phyloP scores from a whole-genome alignment of 164 flowering plant species.

The Chloranthus sessilifolius region DNA sequence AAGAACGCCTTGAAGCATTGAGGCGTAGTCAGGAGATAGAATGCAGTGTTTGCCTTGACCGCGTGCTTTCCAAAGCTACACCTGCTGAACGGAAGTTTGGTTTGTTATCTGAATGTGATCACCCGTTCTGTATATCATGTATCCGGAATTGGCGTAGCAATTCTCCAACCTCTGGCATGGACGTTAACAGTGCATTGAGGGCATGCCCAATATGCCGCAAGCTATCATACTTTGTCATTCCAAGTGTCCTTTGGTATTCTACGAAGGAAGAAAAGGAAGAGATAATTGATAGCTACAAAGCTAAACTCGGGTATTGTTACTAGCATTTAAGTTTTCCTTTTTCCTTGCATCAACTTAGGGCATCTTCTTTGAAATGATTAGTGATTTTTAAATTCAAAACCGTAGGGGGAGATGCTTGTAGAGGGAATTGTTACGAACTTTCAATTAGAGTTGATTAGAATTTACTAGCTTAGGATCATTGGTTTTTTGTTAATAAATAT shows the following conservation, averaged over 20 bases:
- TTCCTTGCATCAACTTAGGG: background rate
- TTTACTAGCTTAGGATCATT: too few relatives aligned
- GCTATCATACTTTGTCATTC: conserved; percentile 92
- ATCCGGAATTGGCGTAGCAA: conserved; percentile 92
- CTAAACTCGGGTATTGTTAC: conserved; percentile 64
- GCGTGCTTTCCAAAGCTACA: conserved; percentile 76
- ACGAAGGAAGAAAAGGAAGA: conserved; percentile 76
- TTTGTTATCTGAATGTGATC: conserved; percentile 91
- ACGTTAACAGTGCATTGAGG: conserved; percentile 74
- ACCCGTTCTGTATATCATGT: conserved; percentile 92
- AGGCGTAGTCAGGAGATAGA: conserved; percentile 91
- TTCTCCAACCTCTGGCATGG: conserved; percentile 86
- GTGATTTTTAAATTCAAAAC: background rate
- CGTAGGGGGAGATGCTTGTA: too few relatives aligned
- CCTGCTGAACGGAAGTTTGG: conserved; percentile 94
- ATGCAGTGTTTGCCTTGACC: conserved; percentile 92
- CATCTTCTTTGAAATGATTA: background rate
- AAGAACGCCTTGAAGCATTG: conserved; percentile 64
- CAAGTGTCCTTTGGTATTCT: conserved; percentile 92
- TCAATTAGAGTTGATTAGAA: too few relatives aligned
- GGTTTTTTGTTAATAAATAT: too few relatives aligned
- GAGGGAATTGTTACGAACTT: too few relatives aligned
- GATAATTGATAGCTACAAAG: conserved; percentile 75
- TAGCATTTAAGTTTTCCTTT: background rate
- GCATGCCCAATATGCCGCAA: conserved; percentile 97